Base-by-base conservation (phyloP, 2,329 filamentous ascomycete genomes). In the Stemphylium vesicarium region DNA sequence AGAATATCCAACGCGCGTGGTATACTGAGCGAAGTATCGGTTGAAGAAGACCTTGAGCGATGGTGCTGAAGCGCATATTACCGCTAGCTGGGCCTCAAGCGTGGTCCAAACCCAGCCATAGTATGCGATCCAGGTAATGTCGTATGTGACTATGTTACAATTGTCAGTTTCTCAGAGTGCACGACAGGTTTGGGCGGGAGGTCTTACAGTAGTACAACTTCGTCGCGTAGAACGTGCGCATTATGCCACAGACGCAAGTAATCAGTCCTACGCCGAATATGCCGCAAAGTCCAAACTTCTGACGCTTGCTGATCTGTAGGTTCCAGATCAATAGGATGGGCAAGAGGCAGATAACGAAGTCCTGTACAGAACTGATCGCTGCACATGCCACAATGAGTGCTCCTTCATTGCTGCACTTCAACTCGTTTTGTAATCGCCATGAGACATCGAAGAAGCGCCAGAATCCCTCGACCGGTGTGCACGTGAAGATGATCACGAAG, bases 271-370 rank as follows among this genome's bases (percentile, higher is more conserved):
- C 53, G 4, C 68, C 77, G 70, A 78, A 74, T 62, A 82, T 74
- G 38, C 78, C 76, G 38, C 79, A 77, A 4, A 80, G 63, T 0
- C 74, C 77, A 22, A 79, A 52, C 63, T 79, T 81, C 60, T 82
- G 79, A 15, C 72, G 66, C 13, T 51, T 63, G 4, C 77, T 71
- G 35, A 82, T 74, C 24, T 76, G 71, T 4, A 82, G 66, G n/a
- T 78, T 75, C 68, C 76, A 72, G 6, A 81, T 76, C 26, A 81
- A 73, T 18, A 80, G 70, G 10, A 78, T 66, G 0, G 80, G 80
- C 20, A 81, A 59, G 1, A 68, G 59, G 40, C 76, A 75, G 1
- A 78, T 71, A 53, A 79, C 65, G 7, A 79, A 59, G 47, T 80
- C 78, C 40, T 76, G 75, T 2, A 77, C 15, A 2, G 73, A 70